These are phyloP conservation scores for Kalmanozyma brasiliensis DNA, from an alignment of 1,284 basidiomycete species.

Conservation along the genomic window DNA sequence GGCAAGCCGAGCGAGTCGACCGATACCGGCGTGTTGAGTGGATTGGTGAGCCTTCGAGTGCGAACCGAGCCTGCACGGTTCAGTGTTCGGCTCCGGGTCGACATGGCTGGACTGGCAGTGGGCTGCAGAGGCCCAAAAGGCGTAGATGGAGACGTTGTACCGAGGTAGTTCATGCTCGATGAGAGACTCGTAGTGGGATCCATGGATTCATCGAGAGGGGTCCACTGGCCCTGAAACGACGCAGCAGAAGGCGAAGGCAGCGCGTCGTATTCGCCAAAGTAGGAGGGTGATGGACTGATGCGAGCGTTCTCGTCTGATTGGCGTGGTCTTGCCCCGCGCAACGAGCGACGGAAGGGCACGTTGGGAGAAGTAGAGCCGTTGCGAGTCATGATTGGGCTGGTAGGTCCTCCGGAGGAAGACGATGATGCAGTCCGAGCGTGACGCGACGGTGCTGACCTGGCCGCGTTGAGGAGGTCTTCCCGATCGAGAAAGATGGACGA, in stretches of 20 bases:
- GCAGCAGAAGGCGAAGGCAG: constrained; percentile 21
- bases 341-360: constrained; percentile 32
- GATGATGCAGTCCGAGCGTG: constrained; percentile 31
- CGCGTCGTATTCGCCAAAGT: constrained; percentile 36
- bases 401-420: constrained; percentile 28
- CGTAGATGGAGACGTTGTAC: constrained; percentile 21
- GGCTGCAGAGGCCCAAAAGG: constrained; percentile 24
- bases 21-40: constrained; percentile 30
- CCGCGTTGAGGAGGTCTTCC: constrained; percentile 26
- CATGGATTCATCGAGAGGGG: constrained; percentile 10
- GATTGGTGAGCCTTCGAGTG: constrained; percentile 28
- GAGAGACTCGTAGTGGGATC: constrained; percentile 17
- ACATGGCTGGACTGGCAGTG: constrained; percentile 43
- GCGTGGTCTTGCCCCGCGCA: constrained; percentile 22
- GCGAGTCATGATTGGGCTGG: constrained; percentile 30
- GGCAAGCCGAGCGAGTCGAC: constrained; percentile 5
- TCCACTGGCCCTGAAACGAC: constrained; percentile 17
- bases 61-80: constrained; percentile 28
- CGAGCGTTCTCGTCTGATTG: constrained; percentile 45
- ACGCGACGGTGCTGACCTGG: constrained; percentile 16
- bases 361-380: constrained; percentile 38
- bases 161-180: constrained; percentile 27
- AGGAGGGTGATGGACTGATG: constrained; percentile 33
- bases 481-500: constrained; percentile 32
- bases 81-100: constrained; percentile 41